Evolutionary conservation across 192 early-diverging fungal species (phyloP).

Genomic region (Backusella tuberculispora): DNA sequence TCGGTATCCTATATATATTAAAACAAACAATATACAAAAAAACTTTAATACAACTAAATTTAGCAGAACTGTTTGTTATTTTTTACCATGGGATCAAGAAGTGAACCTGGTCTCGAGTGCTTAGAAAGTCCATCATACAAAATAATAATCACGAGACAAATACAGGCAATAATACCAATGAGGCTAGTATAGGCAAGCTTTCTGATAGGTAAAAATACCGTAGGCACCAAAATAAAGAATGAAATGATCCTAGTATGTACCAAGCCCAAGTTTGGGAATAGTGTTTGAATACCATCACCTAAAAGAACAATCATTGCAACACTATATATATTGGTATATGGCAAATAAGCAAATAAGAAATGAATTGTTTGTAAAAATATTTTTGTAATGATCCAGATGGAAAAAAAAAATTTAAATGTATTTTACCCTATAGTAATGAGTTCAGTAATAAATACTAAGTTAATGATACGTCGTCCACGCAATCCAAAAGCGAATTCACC

Average conservation of each 20-base stretch:
- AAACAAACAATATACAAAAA: not conserved
- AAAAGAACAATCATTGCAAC: constrained; percentile 44
- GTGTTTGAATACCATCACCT: constrained; percentile 38
- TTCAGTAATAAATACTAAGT: constrained; percentile 38
- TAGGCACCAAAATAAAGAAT: constrained; percentile 51
- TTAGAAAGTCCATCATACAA: constrained; percentile 62
- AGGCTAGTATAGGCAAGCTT: constrained; percentile 56
- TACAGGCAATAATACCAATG: constrained; percentile 60
- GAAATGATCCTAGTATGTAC: constrained; percentile 50
- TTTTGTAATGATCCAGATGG: not conserved
- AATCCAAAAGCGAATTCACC: constrained; percentile 37
- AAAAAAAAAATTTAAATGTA: not conserved
- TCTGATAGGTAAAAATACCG: constrained; percentile 51
- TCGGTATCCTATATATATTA: constrained; percentile 44
- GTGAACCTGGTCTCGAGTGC: constrained; percentile 51
- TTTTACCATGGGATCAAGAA: constrained; percentile 52
- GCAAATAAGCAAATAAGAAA: constrained; percentile 20
- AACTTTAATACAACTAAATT: constrained; percentile 11
- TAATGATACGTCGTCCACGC: constrained; percentile 27
- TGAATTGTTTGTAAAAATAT: not conserved
- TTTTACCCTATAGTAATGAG: constrained; percentile 30
- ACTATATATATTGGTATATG: constrained; percentile 17
- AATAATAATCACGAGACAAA: constrained; percentile 57
- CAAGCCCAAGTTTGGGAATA: constrained; percentile 31
- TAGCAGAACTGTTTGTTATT: not conserved